Percentiles rank a stretch among this genome's conserved stretches.
These are phyloP conservation scores for Scheffersomyces titani DNA, from an alignment of 1,139 yeast species.

Conservation along the genomic window DNA sequence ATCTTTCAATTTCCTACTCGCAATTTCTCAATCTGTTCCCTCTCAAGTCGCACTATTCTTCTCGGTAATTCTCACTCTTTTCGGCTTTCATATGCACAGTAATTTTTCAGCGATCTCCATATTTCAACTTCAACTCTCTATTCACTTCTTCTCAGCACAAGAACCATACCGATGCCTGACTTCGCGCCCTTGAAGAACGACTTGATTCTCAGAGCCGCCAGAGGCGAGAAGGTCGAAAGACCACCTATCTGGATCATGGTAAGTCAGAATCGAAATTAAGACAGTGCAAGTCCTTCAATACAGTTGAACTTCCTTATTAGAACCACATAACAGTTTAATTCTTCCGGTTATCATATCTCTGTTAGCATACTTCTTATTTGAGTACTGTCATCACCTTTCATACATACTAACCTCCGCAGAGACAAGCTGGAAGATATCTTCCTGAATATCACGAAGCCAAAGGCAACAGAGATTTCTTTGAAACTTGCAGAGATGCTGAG, in stretches of 20 bases:
- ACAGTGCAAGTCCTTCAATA: too few relatives aligned
- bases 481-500: slow-evolving; percentile 91
- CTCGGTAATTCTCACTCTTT: background rate
- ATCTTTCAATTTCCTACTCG: too few relatives aligned
- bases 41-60: background rate
- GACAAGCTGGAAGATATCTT: slow-evolving; percentile 86
- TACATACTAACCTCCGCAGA: slow-evolving; percentile 30
- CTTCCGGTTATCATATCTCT: background rate
- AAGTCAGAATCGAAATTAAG: slow-evolving; percentile 22
- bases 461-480: slow-evolving; percentile 86
- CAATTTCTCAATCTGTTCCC: background rate
- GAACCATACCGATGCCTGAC: slow-evolving; percentile 22
- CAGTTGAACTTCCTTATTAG: too few relatives aligned
- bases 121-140: background rate
- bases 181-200: slow-evolving; percentile 85
- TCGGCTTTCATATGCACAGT: background rate
- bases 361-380: background rate
- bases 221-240: slow-evolving; percentile 82
- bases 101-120: background rate
- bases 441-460: slow-evolving; percentile 93
- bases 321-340: background rate
- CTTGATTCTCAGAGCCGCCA: slow-evolving; percentile 85
- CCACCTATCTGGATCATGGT: slow-evolving; percentile 99
- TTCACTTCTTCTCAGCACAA: background rate
- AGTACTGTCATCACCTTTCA: too few relatives aligned